These are phyloP conservation scores for Caloboletus firmus DNA, from an alignment of 1,284 basidiomycete genomes.

Conservation along the genomic window DNA sequence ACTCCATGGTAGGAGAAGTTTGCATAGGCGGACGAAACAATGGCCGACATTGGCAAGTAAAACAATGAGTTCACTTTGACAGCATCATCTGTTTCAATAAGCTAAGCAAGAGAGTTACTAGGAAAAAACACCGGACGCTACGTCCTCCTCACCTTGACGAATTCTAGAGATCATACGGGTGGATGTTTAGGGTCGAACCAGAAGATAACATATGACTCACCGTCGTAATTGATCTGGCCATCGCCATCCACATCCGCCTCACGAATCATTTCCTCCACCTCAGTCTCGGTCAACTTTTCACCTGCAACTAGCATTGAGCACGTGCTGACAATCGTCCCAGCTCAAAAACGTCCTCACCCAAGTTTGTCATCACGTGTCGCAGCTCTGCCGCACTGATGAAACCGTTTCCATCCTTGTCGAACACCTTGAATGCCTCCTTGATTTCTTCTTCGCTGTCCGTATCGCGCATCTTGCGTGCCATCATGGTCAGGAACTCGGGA, in stretches of 20 bases:
- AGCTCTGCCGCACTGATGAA: constrained; percentile 82
- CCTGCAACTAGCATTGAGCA: constrained; percentile 44
- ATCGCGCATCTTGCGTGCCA: constrained; percentile 95
- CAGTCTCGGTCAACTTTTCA: constrained; percentile 89
- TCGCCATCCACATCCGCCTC: constrained; percentile 97
- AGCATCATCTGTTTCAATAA: constrained; percentile 53
- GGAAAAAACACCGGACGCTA: neutral
- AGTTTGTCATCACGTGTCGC: constrained; percentile 89
- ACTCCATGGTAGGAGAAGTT: neutral
- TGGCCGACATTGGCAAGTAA: constrained; percentile 16
- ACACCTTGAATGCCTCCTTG: constrained; percentile 80
- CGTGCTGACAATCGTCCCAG: neutral
- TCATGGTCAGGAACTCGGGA: constrained; percentile 93
- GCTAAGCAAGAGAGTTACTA: constrained; percentile 11
- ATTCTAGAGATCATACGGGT: constrained; percentile 46
- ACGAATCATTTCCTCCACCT: constrained; percentile 98
- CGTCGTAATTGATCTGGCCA: constrained; percentile 85
- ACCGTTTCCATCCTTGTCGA: constrained; percentile 83
- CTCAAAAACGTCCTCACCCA: constrained; percentile 55
- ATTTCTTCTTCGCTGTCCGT: constrained; percentile 82
- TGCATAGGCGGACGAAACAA: constrained; percentile 5
- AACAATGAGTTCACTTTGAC: constrained; percentile 43
- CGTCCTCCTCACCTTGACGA: constrained; percentile 56
- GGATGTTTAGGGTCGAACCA: neutral
- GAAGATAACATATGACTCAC: constrained; percentile 41